Evolutionary conservation across 1,284 basidiomycete species (phyloP), one percentile per base, ranked within the genome.

Genomic region (Golubevia sp.): DNA sequence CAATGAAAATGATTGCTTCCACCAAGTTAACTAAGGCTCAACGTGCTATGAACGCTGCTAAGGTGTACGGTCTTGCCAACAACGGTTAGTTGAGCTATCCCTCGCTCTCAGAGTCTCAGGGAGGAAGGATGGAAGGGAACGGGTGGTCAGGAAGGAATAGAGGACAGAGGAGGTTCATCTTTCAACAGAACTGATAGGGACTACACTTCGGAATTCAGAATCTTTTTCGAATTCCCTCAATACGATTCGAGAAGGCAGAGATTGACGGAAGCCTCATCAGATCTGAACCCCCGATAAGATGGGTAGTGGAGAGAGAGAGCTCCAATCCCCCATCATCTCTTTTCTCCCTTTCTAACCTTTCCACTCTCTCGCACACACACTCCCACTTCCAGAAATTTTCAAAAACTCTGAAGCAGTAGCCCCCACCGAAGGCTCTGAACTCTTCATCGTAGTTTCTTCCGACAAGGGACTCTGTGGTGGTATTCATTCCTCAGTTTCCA

Each of bases 401-500:
- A 70, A 70, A 61, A 74, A 82, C 66, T 72, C 82, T 49, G 79
- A 80, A 61, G 73, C 76, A 8, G 67, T 72, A 49, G 66, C 73
- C 49, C 63, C 68, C 52, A 73, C 75, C 27, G 77, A 74, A n/a
- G 81, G 76, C 51, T 66, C 67, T 25, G 71, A 79, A 68, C 76
- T 83, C 21, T 76, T 97, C 74, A 93, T 95, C 87, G 85, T 99
- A 74, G 92, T 95, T 85, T 97, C 96, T 56, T 98, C 95, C 64
- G 96, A 99, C 90, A 96, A 97, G 88, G 96, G 97, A 87, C 92
- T 99, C 64, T 99, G 96, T 85, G 97, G 97, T 87, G 97, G 97
- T 90, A 97, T 99, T 84, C 96, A 99, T 88, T 98, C 96, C 50
- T 94, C 93, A 66, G 92, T 99, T 81, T 89, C 92, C 76, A 97